phyloP scores from a whole-genome alignment of 345 rosid species.

The Lenwebbia sp. region DNA sequence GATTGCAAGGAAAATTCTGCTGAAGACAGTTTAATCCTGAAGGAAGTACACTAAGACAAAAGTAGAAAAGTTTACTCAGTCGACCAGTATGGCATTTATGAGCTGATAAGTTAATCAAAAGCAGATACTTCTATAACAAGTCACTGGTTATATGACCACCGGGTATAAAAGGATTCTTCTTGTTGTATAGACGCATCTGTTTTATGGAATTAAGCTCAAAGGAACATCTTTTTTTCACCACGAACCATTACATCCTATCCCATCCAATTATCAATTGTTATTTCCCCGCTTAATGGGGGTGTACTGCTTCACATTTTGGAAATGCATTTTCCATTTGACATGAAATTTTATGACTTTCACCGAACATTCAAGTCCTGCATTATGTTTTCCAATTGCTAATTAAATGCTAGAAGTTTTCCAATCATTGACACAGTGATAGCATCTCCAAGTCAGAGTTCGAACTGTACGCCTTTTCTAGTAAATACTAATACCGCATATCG shows the following conservation, averaged over 20 bases:
- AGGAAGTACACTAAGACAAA: slow-evolving; percentile 23
- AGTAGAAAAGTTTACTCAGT: neutral
- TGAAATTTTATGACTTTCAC: neutral
- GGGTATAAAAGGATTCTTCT: neutral
- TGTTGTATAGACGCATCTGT: neutral
- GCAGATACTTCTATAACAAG: neutral
- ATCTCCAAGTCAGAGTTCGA: neutral
- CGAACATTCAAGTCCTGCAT: neutral
- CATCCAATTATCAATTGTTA: neutral
- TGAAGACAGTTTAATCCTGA: slow-evolving; percentile 66
- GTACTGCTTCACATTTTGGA: neutral
- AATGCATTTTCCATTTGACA: neutral
- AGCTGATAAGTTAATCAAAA: neutral
- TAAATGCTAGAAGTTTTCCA: neutral
- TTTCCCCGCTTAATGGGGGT: neutral
- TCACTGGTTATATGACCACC: neutral
- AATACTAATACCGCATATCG: neutral
- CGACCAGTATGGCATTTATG: neutral
- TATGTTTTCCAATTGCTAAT: neutral
- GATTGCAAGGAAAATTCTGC: slow-evolving; percentile 44
- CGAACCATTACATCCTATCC: neutral
- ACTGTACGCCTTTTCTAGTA: neutral
- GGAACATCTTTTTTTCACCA: neutral
- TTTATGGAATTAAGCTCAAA: neutral
- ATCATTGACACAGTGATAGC: neutral